These are phyloP conservation scores for Lotmaria passim DNA, from an alignment of 208 protist genomes.

Conservation along the genomic window DNA sequence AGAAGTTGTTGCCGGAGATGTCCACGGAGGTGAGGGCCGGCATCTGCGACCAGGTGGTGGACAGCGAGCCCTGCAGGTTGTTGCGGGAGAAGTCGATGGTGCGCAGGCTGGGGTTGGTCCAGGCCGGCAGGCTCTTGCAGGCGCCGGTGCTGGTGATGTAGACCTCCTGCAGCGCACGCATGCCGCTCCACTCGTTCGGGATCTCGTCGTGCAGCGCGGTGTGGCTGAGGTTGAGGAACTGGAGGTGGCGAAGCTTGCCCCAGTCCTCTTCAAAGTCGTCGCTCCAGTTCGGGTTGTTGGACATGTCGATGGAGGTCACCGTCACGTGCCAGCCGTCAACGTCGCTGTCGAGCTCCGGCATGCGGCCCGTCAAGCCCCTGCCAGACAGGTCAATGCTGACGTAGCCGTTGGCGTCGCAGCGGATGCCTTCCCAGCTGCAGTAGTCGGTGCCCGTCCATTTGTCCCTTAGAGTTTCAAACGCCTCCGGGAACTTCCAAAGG, in stretches of 20 bases:
- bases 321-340: neutral
- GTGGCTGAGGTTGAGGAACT: slow-evolving; percentile 6
- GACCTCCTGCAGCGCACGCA: neutral
- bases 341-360: too few species aligned
- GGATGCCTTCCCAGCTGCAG: slow-evolving; percentile 16
- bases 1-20: slow-evolving; percentile 24
- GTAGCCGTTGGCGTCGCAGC: slow-evolving; percentile 17
- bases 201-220: slow-evolving; percentile 14
- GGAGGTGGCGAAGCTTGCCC: too few species aligned
- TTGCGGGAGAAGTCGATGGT: slow-evolving; percentile 22
- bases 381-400: slow-evolving; percentile 21
- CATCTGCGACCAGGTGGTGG: slow-evolving; percentile 16
- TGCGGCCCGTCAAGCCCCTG: slow-evolving; percentile 6
- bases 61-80: slow-evolving; percentile 20
- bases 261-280: neutral
- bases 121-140: slow-evolving; percentile 20
- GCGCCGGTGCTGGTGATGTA: slow-evolving; percentile 3
- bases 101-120: slow-evolving; percentile 18
- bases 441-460: slow-evolving; percentile 1
- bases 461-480: neutral
- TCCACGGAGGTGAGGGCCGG: slow-evolving; percentile 18
- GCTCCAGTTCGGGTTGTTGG: slow-evolving; percentile 1
- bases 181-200: slow-evolving; percentile 7
- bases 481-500: neutral
- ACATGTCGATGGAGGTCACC: slow-evolving; percentile 22